phyloP scores from a whole-genome alignment of 1,284 basidiomycete genomes.

The Anthracocystis walkeri region DNA sequence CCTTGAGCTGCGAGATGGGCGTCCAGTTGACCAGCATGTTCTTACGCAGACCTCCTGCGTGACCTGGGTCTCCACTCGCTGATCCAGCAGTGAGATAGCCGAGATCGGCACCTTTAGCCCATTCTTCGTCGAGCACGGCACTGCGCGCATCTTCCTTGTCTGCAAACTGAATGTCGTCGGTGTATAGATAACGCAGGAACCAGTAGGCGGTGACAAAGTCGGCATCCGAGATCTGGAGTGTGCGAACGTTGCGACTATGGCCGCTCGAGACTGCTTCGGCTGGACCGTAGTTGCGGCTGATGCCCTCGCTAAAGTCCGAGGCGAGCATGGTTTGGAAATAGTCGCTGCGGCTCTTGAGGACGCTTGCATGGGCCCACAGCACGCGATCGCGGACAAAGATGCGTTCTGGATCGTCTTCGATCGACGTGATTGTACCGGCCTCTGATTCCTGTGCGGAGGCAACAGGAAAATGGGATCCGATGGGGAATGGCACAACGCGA shows the following conservation, averaged over 20 bases:
- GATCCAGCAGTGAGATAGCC: slow-evolving; percentile 16
- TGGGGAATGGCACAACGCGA: slow-evolving; percentile 32
- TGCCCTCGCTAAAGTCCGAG: slow-evolving; percentile 73
- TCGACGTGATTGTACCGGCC: slow-evolving; percentile 14
- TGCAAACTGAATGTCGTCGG: slow-evolving; percentile 73
- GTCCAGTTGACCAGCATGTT: slow-evolving; percentile 37
- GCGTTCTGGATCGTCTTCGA: slow-evolving; percentile 25
- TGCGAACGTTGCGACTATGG: slow-evolving; percentile 65
- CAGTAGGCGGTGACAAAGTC: slow-evolving; percentile 85
- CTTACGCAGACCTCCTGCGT: neutral
- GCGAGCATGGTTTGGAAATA: slow-evolving; percentile 84
- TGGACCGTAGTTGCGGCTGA: slow-evolving; percentile 23
- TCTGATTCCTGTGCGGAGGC: slow-evolving; percentile 21
- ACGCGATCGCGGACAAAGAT: slow-evolving; percentile 70
- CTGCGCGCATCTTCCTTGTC: slow-evolving; percentile 60
- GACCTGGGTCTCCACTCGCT: slow-evolving; percentile 2
- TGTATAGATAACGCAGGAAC: slow-evolving; percentile 83
- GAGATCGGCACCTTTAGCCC: slow-evolving; percentile 43
- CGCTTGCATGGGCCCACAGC: slow-evolving; percentile 80
- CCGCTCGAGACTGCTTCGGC: slow-evolving; percentile 7
- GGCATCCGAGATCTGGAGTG: slow-evolving; percentile 81
- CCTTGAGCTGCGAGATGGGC: slow-evolving; percentile 37
- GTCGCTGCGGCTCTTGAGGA: slow-evolving; percentile 74
- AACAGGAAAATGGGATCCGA: slow-evolving; percentile 25
- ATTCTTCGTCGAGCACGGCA: slow-evolving; percentile 58